Conservation (phyloP, 441 rosid species). For the Eutrema salsugineum region DNA sequence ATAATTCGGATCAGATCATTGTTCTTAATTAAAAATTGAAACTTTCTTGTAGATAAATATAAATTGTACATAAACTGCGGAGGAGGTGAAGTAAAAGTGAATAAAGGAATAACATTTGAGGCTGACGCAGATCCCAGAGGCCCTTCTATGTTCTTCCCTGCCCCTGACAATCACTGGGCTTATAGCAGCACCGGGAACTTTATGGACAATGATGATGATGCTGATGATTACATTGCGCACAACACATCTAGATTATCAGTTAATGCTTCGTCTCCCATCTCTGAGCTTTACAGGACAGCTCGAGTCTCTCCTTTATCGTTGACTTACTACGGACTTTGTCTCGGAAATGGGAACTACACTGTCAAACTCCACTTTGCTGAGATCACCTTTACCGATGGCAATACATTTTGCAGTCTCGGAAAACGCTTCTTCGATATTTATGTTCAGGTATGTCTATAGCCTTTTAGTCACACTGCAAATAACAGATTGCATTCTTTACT, state of each 20-base stretch:
- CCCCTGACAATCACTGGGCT: constrained; percentile 56
- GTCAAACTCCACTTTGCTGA: constrained; percentile 81
- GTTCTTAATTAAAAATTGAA: neutral
- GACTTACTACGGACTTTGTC: constrained; percentile 83
- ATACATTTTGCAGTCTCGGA: constrained; percentile 54
- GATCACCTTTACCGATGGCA: constrained; percentile 58
- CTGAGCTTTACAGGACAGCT: constrained; percentile 57
- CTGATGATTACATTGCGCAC: constrained; percentile 48
- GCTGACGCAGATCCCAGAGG: constrained; percentile 64
- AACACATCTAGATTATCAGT: constrained; percentile 55
- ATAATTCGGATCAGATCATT: neutral
- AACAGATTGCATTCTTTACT: neutral
- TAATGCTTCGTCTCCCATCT: constrained; percentile 37
- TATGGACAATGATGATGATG: constrained; percentile 68
- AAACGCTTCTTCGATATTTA: constrained; percentile 75
- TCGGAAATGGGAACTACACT: constrained; percentile 67
- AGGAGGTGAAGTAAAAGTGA: constrained; percentile 45
- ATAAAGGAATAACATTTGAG: constrained; percentile 41
- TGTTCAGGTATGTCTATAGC: constrained; percentile 52
- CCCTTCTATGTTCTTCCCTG: constrained; percentile 55
- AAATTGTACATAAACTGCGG: constrained; percentile 80
- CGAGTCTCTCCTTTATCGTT: constrained; percentile 74
- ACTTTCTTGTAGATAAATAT: constrained; percentile 44
- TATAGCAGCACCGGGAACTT: constrained; percentile 91
- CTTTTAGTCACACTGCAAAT: neutral